Evolutionary conservation across 352 stramenopile species (phyloP), one percentile per base, ranked within the genome.

Genomic region (Pythium utonaiense): DNA sequence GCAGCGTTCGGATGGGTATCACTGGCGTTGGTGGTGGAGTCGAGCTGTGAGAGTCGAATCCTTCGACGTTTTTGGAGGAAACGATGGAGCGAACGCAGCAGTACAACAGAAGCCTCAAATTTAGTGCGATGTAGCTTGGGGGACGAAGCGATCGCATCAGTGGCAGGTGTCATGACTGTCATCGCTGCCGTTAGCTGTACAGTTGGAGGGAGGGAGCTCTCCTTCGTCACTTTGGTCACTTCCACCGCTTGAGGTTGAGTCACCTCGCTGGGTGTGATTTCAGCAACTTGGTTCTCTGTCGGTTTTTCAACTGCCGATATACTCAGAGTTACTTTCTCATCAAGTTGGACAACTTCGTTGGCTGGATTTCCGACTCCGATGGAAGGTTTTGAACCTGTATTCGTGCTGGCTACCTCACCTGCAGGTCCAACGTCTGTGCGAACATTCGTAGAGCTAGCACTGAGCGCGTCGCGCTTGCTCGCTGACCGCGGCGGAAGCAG

Each of bases 401-500:
- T n/a, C n/a, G n/a, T n/a, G n/a, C n/a, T n/a, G n/a, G n/a, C n/a
- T n/a, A n/a, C n/a, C n/a, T n/a, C n/a, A n/a, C n/a, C n/a, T n/a
- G n/a, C n/a, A n/a, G n/a, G n/a, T n/a, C n/a, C n/a, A n/a, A n/a
- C n/a, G n/a, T n/a, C n/a, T n/a, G n/a, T n/a, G n/a, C n/a, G 19
- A 19, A 22, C 27, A 47, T 56, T 17, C 25, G 25, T 24, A 6
- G 31, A 21, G 27, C 5, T 25, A 40, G 16, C 53, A 13, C 14
- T 49, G 12, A 31, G 47, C 16, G 25, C 14, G 21, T 17, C 64
- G 0, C 27, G 22, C 25, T 73, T 73, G 10, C 60, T 25, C 19
- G 59, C 40, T 25, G 55, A 67, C 36, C 49, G 67, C 65, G 70
- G 67, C 1, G 77, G 72, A 22, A 82, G 31, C 8, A 75, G 57